Percentiles rank a stretch among this genome's conserved stretches.
Evolutionary conservation across 768 basidiomycete genomes (phyloP).

Genomic region (Collybia mongolica): DNA sequence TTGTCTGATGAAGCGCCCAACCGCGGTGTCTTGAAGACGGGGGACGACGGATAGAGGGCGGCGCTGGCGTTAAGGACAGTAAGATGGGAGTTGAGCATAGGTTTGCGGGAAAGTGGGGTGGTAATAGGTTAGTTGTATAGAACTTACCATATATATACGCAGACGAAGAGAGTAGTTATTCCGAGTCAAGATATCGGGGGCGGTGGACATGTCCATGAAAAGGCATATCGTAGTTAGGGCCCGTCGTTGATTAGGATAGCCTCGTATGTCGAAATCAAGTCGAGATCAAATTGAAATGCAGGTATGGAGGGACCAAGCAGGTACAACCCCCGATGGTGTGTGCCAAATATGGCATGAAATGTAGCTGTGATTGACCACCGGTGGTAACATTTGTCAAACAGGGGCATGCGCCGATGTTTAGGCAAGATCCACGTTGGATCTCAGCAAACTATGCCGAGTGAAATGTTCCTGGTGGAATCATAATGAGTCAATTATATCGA

Average conservation of each 20-base stretch:
- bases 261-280: slow-evolving; percentile 27
- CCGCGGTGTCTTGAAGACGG: slow-evolving; percentile 62
- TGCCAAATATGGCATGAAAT: too few species aligned
- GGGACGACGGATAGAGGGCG: slow-evolving; percentile 42
- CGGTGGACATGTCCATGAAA: slow-evolving; percentile 3
- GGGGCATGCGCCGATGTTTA: too few species aligned
- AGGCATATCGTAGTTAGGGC: slow-evolving; percentile 17
- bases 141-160: slow-evolving; percentile 7
- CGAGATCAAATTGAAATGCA: slow-evolving; percentile 18
- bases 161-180: slow-evolving; percentile 9
- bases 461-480: too few species aligned
- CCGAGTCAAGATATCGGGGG: slow-evolving; percentile 17
- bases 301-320: slow-evolving; percentile 17
- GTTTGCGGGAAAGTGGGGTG: slow-evolving; percentile 7
- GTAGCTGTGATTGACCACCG: too few species aligned
- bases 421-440: too few species aligned
- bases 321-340: neutral
- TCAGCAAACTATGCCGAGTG: too few species aligned
- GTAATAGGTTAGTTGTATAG: neutral
- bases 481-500: too few species aligned
- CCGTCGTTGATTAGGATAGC: slow-evolving; percentile 30
- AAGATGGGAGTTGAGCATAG: slow-evolving; percentile 55
- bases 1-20: slow-evolving; percentile 33
- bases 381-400: too few species aligned
- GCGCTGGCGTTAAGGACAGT: slow-evolving; percentile 60